phyloP scores from a whole-genome alignment of 805 yeast species.

The Cyberlindnera samutprakarnensis region DNA sequence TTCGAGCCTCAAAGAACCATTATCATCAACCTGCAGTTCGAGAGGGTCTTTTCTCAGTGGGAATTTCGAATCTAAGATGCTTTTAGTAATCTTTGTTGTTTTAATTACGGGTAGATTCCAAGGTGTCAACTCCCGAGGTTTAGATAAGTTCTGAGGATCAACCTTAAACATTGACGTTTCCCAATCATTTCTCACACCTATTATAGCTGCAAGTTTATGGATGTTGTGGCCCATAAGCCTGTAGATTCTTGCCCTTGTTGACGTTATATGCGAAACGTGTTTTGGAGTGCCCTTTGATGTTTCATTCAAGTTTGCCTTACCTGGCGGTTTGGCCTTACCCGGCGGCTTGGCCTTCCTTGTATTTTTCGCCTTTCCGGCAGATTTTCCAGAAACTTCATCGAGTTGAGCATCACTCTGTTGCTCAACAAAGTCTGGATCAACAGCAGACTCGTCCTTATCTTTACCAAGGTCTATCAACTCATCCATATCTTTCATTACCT shows the following conservation, averaged over 20 bases:
- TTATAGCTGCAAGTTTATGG: constrained; percentile 31
- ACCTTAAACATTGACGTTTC: constrained; percentile 38
- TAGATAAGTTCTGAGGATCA: constrained; percentile 25
- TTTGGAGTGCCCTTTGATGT: constrained; percentile 17
- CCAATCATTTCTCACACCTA: constrained; percentile 43
- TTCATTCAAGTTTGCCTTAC: no score
- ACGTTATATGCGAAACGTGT: constrained; percentile 24
- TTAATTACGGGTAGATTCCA: constrained; percentile 8
- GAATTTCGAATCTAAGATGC: constrained; percentile 21
- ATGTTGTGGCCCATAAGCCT: constrained; percentile 45
- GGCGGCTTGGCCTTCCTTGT: no score
- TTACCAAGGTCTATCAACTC: no score
- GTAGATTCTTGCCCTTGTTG: constrained; percentile 34
- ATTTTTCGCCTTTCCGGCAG: no score
- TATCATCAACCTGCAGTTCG: constrained; percentile 16
- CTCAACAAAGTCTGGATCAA: no score
- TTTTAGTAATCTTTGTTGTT: constrained; percentile 14
- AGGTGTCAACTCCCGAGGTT: constrained; percentile 8
- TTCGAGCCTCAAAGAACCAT: constrained; percentile 6
- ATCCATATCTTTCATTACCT: no score
- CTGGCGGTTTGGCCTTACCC: no score
- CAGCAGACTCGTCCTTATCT: no score
- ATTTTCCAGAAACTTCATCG: no score
- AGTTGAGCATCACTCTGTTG: no score
- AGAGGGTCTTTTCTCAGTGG: constrained; percentile 8